phyloP scores from a whole-genome alignment of 2,329 filamentous ascomycete genomes.

The Dendryphion nanum region DNA sequence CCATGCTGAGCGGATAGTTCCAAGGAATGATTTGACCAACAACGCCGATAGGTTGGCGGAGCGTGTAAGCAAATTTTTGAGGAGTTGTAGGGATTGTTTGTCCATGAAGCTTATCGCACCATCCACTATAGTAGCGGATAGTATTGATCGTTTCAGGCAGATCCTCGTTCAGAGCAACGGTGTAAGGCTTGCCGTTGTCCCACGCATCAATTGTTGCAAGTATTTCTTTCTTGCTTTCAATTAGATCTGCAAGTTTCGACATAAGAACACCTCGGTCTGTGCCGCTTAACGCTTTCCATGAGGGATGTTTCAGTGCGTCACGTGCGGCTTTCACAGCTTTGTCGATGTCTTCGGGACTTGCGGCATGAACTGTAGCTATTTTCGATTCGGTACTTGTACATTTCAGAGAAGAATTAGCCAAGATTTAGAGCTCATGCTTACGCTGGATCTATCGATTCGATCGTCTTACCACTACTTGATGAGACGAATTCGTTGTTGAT shows the following conservation, averaged over 20 bases:
- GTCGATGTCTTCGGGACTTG: constrained; percentile 65
- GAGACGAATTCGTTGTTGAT: constrained; percentile 80
- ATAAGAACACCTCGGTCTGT: constrained; percentile 68
- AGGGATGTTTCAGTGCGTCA: constrained; percentile 63
- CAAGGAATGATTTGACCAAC: constrained; percentile 1
- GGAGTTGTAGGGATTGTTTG: background rate
- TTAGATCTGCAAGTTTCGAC: constrained; percentile 66
- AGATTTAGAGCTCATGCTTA: constrained; percentile 35
- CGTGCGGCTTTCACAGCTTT: constrained; percentile 69
- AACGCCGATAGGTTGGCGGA: background rate
- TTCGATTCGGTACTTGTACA: constrained; percentile 52
- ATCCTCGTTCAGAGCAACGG: constrained; percentile 62
- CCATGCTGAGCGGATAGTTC: constrained; percentile 1
- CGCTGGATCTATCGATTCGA: constrained; percentile 69
- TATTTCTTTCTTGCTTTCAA: constrained; percentile 63
- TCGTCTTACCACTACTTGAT: constrained; percentile 62
- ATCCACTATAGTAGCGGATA: constrained; percentile 75
- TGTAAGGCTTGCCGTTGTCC: constrained; percentile 70
- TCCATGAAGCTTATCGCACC: constrained; percentile 64
- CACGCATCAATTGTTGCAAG: constrained; percentile 70
- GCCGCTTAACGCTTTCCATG: constrained; percentile 67
- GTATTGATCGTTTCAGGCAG: constrained; percentile 58
- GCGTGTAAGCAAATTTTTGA: background rate
- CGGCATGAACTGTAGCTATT: constrained; percentile 70
- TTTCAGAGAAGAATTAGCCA: background rate